Evolutionary conservation across 345 rosid species (phyloP).

Genomic region (Hevea brasiliensis): DNA sequence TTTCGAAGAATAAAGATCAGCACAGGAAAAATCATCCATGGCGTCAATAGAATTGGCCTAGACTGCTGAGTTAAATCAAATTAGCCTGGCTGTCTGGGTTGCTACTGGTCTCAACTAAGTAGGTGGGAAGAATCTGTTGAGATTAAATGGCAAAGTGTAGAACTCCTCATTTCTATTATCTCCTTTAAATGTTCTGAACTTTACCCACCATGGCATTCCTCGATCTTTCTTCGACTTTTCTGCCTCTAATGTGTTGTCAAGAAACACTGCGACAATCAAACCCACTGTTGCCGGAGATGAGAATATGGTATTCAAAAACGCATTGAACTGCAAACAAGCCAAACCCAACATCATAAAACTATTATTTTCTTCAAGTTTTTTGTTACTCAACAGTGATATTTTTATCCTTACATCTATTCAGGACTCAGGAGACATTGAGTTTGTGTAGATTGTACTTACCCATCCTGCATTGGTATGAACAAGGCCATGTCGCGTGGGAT

Average conservation of each 20-base stretch:
- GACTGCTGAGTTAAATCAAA: background rate
- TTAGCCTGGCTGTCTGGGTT: background rate
- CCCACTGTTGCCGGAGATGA: slow-evolving; percentile 33
- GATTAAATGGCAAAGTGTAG: slow-evolving; percentile 37
- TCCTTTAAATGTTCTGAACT: slow-evolving; percentile 34
- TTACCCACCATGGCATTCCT: slow-evolving; percentile 36
- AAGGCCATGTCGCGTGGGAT: slow-evolving; percentile 25
- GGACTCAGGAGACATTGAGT: too few relatives aligned
- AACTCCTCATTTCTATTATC: slow-evolving; percentile 38
- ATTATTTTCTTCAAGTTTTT: too few relatives aligned
- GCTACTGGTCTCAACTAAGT: slow-evolving; percentile 13
- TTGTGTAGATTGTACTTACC: slow-evolving; percentile 12
- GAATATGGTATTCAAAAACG: slow-evolving; percentile 32
- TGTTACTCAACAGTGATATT: too few relatives aligned
- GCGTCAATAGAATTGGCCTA: slow-evolving; percentile 4
- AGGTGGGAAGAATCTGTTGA: slow-evolving; percentile 30
- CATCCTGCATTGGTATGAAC: slow-evolving; percentile 37
- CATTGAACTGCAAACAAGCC: slow-evolving; percentile 29
- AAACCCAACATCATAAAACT: too few relatives aligned
- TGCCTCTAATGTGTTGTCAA: slow-evolving; percentile 31
- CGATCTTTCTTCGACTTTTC: slow-evolving; percentile 31
- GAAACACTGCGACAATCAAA: slow-evolving; percentile 32
- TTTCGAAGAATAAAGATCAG: slow-evolving; percentile 5
- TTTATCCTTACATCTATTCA: too few relatives aligned
- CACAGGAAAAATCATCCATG: slow-evolving; percentile 7